Evolutionary conservation across 2,329 filamentous ascomycete species (phyloP).

Genomic region (Penicillium sp.): DNA sequence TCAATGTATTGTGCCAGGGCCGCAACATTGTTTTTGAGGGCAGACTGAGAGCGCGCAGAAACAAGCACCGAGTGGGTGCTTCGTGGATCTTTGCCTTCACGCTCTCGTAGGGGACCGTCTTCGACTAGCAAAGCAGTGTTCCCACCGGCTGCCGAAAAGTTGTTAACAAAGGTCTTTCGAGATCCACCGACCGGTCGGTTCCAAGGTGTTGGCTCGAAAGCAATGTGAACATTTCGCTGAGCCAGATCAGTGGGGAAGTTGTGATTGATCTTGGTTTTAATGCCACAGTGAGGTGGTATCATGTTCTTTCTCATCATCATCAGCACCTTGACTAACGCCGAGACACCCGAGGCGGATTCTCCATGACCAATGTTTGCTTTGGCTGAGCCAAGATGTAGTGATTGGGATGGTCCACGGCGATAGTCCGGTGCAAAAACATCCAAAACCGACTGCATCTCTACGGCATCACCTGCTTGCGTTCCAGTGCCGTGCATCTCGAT

Average conservation of each 20-base stretch:
- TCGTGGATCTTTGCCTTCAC: slow-evolving; percentile 53
- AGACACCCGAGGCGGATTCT: slow-evolving; percentile 63
- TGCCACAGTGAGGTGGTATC: slow-evolving; percentile 40
- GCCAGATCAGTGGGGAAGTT: slow-evolving; percentile 50
- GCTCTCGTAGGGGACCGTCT: slow-evolving; percentile 50
- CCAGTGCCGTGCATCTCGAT: slow-evolving; percentile 91
- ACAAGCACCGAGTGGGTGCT: slow-evolving; percentile 63
- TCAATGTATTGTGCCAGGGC: slow-evolving; percentile 60
- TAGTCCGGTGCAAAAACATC: slow-evolving; percentile 63
- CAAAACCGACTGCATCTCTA: slow-evolving; percentile 79
- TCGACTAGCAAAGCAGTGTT: slow-evolving; percentile 71
- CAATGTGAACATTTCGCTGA: slow-evolving; percentile 48
- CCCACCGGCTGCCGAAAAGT: slow-evolving; percentile 72
- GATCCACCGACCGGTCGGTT: slow-evolving; percentile 31
- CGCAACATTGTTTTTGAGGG: slow-evolving; percentile 60
- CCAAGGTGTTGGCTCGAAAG: slow-evolving; percentile 52
- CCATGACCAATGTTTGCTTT: slow-evolving; percentile 69
- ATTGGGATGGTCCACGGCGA: slow-evolving; percentile 51
- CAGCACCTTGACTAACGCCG: slow-evolving; percentile 40
- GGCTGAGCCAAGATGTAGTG: slow-evolving; percentile 65
- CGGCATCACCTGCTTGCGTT: slow-evolving; percentile 81
- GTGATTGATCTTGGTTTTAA: slow-evolving; percentile 50
- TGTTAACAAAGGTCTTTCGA: slow-evolving; percentile 61
- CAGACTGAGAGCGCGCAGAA: slow-evolving; percentile 57
- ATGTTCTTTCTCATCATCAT: slow-evolving; percentile 43